Evolutionary conservation across 148 eudicot species (phyloP), one percentile per base, ranked within the genome.

Genomic region (Drosera capensis): DNA sequence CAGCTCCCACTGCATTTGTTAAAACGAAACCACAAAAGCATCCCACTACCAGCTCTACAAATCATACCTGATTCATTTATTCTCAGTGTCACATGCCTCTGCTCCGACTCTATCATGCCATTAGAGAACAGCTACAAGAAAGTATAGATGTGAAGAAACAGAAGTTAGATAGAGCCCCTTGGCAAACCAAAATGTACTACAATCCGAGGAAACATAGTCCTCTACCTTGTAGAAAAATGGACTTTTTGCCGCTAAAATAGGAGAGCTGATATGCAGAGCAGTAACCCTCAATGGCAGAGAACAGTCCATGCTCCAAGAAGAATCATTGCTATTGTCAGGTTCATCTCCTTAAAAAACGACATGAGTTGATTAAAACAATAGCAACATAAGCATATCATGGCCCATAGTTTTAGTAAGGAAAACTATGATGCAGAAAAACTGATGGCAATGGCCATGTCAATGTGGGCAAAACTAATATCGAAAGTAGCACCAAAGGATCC

Each of bases 81-180:
- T 45, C 95, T 74, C 45, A 90, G 57, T 17, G 99, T 78, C 43
- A 90, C 99, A 43, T 84, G 95, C 56, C 95, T 72, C 70, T 90
- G 93, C 56, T 90, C 99, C 8, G 99, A 90, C 67, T 90, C 99
- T 52, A 70, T 78, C 99, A 90, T 90, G 43, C 95, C 99, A 62
- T 90, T 90, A 42, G 99, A 84, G 66, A 86, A 86, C 16, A 86
- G 60, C 96, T 86, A 57, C 70, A 34, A 54, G 7, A 19, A 35
- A 31, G 12, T 19, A 49, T 11, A 6, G 14, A 5, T 23, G 9
- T 16, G 14, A 57, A 28, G n/a, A 7, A 18, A 30, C 28, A 43
- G 11, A 37, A 28, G 1, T 49, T 28, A 42, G 34, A 47, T 6
- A 28, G 12, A 13, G 30, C 56, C 28, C 36, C n/a, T n/a, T n/a